Conservation (phyloP, 1,284 basidiomycete genomes). For the Ustilago nuda region DNA sequence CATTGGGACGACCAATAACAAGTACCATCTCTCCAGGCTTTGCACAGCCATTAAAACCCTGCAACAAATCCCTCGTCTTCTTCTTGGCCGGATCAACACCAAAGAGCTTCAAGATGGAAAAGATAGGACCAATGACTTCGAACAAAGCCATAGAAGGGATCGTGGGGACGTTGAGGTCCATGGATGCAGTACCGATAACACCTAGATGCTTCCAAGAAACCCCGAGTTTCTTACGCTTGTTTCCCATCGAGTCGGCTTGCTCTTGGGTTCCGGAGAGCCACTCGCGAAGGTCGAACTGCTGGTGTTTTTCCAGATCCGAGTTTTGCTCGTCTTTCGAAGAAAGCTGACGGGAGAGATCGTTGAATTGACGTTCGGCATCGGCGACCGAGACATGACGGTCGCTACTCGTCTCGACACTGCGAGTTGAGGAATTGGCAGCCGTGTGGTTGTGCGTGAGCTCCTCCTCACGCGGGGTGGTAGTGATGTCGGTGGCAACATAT, state of each 20-base stretch:
- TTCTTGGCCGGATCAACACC: slow-evolving; percentile 43
- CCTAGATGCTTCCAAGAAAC: slow-evolving; percentile 49
- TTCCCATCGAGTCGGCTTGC: slow-evolving; percentile 35
- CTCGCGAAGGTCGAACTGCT: slow-evolving; percentile 36
- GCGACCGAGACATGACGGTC: slow-evolving; percentile 42
- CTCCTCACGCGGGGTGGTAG: slow-evolving; percentile 11
- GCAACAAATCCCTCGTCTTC: slow-evolving; percentile 41
- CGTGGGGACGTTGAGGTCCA: slow-evolving; percentile 50
- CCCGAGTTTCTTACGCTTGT: slow-evolving; percentile 53
- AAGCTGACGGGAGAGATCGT: slow-evolving; percentile 40
- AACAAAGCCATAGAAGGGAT: slow-evolving; percentile 54
- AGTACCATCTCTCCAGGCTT: slow-evolving; percentile 65
- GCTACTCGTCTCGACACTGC: slow-evolving; percentile 14
- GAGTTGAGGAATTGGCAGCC: slow-evolving; percentile 24
- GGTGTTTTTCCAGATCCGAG: slow-evolving; percentile 35
- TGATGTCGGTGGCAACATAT: slow-evolving; percentile 30
- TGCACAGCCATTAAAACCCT: slow-evolving; percentile 54
- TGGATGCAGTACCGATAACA: slow-evolving; percentile 46
- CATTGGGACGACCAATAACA: slow-evolving; percentile 84
- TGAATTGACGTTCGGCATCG: slow-evolving; percentile 40
- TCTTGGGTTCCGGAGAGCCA: slow-evolving; percentile 42
- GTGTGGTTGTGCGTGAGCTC: slow-evolving; percentile 14
- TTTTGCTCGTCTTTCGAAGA: slow-evolving; percentile 25
- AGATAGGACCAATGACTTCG: slow-evolving; percentile 53
- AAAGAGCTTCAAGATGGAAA: slow-evolving; percentile 44